Base-by-base conservation (phyloP, 2,329 filamentous ascomycete genomes). In the Hymenotorrendiella dingleyae region DNA sequence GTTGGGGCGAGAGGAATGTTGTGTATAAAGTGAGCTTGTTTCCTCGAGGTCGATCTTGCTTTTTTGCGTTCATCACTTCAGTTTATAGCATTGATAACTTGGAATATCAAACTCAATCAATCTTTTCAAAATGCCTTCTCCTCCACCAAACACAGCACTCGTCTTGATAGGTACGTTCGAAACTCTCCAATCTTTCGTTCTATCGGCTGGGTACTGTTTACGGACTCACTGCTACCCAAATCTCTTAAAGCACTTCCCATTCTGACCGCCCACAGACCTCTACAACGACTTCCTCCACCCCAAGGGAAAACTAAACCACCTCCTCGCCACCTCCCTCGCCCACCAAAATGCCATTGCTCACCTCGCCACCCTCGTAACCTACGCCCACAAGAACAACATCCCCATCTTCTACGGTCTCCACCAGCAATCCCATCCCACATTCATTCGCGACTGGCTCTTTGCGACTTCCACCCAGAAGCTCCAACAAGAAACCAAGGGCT, bases 361-460 rank as follows among this genome's bases (percentile, higher is more conserved):
- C 39, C 47, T 62, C 1, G 46, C 54, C 19, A 44, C 52, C 6
- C 41, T 62, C 4, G 49, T 62, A 10, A 26, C 36, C 4, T 49
- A 47, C 2, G 61, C 59, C 2, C 49, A 54, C 19, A 37, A 37
- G 1, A 40, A 45, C 14, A 51, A 52, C 6, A 60, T 65, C 12
- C 59, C 62, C 0, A 56, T 64, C 43, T 65, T 55, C 45, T 64
- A 65, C 27, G 56, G 56, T n/a, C 48, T 65, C 10, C 62, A 65
- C 36, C 60, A 64, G 43, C 54, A 54, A 30, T 49, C 34, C 12
- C 47, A 50, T 16, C 39, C 47, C 1, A 53, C 53, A 10, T 55
- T 53, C 21, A 50, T 57, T 24, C 30, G 42, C 2, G 60, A 58
- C 1, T 64, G 61, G 62, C 50, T 52, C 19, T 59, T 58, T 37